Evolutionary conservation across 495 filamentous ascomycete genomes (phyloP).

Genomic region (Rostrohypoxylon terebratum): DNA sequence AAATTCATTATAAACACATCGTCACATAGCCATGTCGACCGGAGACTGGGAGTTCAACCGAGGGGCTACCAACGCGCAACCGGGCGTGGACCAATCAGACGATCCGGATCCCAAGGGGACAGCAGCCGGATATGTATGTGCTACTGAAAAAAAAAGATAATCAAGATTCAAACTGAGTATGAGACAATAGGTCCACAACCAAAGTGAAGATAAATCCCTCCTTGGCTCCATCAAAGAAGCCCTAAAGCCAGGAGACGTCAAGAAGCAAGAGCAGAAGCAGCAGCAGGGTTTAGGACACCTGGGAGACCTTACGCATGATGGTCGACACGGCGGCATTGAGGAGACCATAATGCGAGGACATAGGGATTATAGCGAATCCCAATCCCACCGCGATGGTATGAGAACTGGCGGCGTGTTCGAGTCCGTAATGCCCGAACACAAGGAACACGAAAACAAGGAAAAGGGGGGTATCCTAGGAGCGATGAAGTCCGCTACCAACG

Average conservation of each 20-base stretch:
- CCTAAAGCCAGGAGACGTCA: conserved; percentile 39
- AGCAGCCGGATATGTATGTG: conserved; percentile 40
- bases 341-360: conserved; percentile 30
- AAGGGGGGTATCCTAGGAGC: conserved; percentile 15
- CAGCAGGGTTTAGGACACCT: conserved; percentile 4
- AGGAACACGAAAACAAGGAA: conserved; percentile 17
- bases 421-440: conserved; percentile 26
- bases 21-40: conserved; percentile 30
- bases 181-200: conserved; percentile 14
- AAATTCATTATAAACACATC: not conserved
- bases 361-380: conserved; percentile 33
- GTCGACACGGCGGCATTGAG: conserved; percentile 30
- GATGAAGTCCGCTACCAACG: conserved; percentile 20
- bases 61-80: conserved; percentile 19
- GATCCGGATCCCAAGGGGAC: conserved; percentile 42
- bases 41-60: conserved; percentile 28
- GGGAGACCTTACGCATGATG: conserved; percentile 33
- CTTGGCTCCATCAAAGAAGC: conserved; percentile 37
- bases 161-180: not conserved
- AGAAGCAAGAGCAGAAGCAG: conserved; percentile 21
- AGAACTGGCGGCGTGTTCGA: conserved; percentile 13
- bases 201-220: conserved; percentile 29
- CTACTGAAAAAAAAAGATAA: not conserved
- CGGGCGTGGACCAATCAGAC: conserved; percentile 28
- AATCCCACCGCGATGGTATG: conserved; percentile 12